Base-by-base conservation (phyloP, 169 alveolate genomes). In the Plasmodium inui region DNA sequence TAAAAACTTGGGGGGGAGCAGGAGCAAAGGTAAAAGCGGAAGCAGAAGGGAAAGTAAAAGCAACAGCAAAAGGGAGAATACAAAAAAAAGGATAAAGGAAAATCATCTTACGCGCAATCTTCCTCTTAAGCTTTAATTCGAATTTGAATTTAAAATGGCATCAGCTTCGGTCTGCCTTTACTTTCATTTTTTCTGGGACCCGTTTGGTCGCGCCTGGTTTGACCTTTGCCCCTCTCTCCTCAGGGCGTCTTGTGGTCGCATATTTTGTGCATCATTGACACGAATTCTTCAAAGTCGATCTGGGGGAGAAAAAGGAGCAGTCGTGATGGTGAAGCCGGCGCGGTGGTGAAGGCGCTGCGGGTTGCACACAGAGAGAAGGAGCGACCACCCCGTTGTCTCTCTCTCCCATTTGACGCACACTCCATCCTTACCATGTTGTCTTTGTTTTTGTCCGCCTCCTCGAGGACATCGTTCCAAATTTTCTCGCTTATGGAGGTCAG, bases 261-360 rank as follows among this genome's bases (percentile, higher is more conserved):
- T 1, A 96, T 90, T 83, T 96, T 89, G 93, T 96, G 96, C 85
- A 96, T 94, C 98, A 96, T 96, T 8, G 71, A 37, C 37, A 94
- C 97, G 83, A 96, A 96, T 84, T 96, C 98, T 30, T 96, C 98
- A 30, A 96, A 96, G 67, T 96, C 98, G 32, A 95, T 83, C 94
- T 90, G 80, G 12, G 46, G 78, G 55, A 22, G 34, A 28, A 67
- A 10, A 26, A 22, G 61, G 26, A n/a, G n/a, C 6, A 84, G 1
- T 50, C 32, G 6, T n/a, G n/a, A 10, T n/a, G 19, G 39, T 17
- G 22, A 67, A 72, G 22, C 55, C 3, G 8, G 57, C 0, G 39
- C 10, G 57, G 17, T 3, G 14, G 28, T 0, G 12, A 0, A 7
- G 2, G n/a, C n/a, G n/a, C n/a, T n/a, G n/a, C n/a, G n/a, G n/a